Evolutionary conservation across 805 yeast species (phyloP).

Genomic region (Priceomyces haplophilus): DNA sequence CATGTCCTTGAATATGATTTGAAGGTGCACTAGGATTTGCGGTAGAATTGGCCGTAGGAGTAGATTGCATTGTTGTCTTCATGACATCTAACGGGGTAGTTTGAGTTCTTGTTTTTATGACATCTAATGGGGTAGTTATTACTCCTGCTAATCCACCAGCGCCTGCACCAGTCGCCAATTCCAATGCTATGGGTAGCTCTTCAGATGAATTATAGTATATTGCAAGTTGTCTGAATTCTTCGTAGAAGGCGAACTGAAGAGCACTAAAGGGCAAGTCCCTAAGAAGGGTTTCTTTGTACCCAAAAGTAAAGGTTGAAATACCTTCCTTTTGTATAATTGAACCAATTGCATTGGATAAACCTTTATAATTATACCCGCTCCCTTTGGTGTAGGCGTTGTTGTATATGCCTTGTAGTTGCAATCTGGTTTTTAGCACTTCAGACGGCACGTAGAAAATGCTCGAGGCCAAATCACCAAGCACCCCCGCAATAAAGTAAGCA

Average conservation of each 20-base stretch:
- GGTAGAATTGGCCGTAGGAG: constrained; percentile 7
- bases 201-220: constrained; percentile 33
- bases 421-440: constrained; percentile 88
- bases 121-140: constrained; percentile 88
- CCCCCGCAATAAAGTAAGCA: constrained; percentile 80
- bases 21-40: constrained; percentile 1
- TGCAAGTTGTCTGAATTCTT: constrained; percentile 67
- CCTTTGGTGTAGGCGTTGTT: constrained; percentile 69
- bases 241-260: constrained; percentile 93
- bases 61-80: constrained; percentile 85
- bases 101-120: constrained; percentile 87
- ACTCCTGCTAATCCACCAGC: constrained; percentile 94
- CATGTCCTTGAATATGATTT: constrained; percentile 9
- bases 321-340: constrained; percentile 74
- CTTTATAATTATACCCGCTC: constrained; percentile 83
- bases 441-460: constrained; percentile 91
- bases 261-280: constrained; percentile 97
- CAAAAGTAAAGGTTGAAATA: constrained; percentile 69
- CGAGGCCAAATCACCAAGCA: constrained; percentile 89
- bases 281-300: constrained; percentile 89
- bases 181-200: constrained; percentile 56
- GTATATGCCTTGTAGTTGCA: constrained; percentile 86
- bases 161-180: constrained; percentile 84
- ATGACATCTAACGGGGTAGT: constrained; percentile 90
- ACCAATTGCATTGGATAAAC: constrained; percentile 65